These are phyloP conservation scores for Botryosphaeria agaves DNA, from an alignment of 2,329 filamentous ascomycete genomes.

Conservation along the genomic window DNA sequence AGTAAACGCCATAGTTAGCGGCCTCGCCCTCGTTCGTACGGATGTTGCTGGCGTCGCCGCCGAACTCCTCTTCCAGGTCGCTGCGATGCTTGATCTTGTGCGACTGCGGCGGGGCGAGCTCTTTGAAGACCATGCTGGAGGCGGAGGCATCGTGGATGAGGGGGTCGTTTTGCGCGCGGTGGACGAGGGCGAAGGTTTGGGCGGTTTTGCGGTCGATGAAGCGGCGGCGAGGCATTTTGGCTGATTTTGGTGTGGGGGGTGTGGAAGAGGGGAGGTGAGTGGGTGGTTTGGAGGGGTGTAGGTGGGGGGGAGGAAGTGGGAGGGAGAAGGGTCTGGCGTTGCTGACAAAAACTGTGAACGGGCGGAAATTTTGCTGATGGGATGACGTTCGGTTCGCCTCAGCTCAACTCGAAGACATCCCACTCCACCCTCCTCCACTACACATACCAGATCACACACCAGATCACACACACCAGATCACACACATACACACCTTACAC, in stretches of 20 bases:
- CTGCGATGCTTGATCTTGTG: conserved; percentile 30
- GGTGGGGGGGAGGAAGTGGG: no score
- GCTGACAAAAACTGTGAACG: conserved; percentile 4
- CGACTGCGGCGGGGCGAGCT: conserved; percentile 25
- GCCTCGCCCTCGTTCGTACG: conserved; percentile 91
- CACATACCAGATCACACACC: conserved; percentile 9
- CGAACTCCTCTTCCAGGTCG: conserved; percentile 63
- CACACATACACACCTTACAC: conserved; percentile 2
- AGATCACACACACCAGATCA: conserved; percentile 4
- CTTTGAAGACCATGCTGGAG: conserved; percentile 81
- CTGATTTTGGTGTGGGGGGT: no score
- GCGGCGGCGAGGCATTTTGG: conserved; percentile 54
- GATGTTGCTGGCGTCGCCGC: conserved; percentile 47
- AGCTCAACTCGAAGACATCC: conserved; percentile 3
- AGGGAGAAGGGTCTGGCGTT: conserved; percentile 2
- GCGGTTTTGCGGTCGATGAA: conserved; percentile 90
- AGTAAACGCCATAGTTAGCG: conserved; percentile 85
- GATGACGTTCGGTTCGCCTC: neutral
- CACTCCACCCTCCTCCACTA: conserved; percentile 4
- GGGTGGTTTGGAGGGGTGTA: no score
- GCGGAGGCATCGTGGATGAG: conserved; percentile 84
- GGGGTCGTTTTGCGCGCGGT: conserved; percentile 93
- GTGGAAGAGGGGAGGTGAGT: no score
- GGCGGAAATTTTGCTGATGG: conserved; percentile 4
- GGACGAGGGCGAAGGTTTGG: conserved; percentile 83